A percentile compares a stretch with the other conserved stretches of the same genome.
phyloP scores from a whole-genome alignment of 2,329 filamentous ascomycete genomes.

The Colletotrichum sp. region DNA sequence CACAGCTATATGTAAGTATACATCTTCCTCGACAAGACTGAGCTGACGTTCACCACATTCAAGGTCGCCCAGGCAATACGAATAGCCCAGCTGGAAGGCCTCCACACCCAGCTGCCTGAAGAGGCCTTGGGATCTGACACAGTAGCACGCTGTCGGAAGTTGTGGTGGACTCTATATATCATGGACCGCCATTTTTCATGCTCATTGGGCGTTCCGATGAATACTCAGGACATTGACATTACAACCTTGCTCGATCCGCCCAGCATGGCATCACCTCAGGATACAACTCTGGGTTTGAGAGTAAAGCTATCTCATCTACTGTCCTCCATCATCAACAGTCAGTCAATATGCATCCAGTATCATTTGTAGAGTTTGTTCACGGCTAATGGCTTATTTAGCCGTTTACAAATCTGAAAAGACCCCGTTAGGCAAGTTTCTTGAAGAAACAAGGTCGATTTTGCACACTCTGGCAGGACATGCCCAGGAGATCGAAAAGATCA shows the following conservation, averaged over 20 bases:
- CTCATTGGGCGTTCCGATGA: constrained; percentile 41
- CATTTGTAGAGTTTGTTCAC: not conserved
- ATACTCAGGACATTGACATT: constrained; percentile 42
- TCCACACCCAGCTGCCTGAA: constrained; percentile 44
- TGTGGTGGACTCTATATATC: constrained; percentile 47
- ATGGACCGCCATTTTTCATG: constrained; percentile 44
- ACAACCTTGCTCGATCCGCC: constrained; percentile 30
- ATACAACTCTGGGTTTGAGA: constrained; percentile 36
- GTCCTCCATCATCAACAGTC: constrained; percentile 39
- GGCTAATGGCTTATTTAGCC: constrained; percentile 23
- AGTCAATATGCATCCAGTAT: not conserved
- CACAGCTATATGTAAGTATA: constrained; percentile 27
- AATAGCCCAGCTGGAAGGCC: constrained; percentile 43
- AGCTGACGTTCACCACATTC: not conserved
- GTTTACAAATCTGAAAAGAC: constrained; percentile 40
- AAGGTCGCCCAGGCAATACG: constrained; percentile 44
- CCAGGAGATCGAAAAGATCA: constrained; percentile 41
- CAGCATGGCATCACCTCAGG: constrained; percentile 27
- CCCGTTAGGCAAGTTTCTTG: constrained; percentile 33
- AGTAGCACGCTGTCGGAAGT: constrained; percentile 35
- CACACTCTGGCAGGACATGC: constrained; percentile 40
- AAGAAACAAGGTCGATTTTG: constrained; percentile 38
- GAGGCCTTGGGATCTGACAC: constrained; percentile 35
- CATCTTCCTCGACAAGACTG: not conserved
- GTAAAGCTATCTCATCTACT: constrained; percentile 38